phyloP scores from a whole-genome alignment of 139 green algal genomes.

The Tetradesmus obliquus region DNA sequence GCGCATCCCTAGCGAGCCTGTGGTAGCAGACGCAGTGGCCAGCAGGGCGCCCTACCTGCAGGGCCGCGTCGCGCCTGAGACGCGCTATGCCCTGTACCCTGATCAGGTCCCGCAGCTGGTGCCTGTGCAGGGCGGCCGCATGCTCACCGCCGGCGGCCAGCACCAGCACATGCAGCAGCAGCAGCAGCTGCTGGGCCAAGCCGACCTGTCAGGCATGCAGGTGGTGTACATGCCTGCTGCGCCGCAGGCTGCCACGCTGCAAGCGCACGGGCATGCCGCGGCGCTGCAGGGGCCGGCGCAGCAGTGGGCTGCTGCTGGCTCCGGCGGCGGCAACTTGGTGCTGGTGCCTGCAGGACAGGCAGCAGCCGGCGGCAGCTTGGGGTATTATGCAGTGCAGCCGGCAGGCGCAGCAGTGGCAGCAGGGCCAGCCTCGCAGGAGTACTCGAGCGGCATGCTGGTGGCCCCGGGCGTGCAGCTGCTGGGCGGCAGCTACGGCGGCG shows the following conservation, averaged over 20 bases:
- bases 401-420: background rate
- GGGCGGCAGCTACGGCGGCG: background rate
- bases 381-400: background rate
- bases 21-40: constrained; percentile 23
- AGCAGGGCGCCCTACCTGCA: constrained; percentile 32
- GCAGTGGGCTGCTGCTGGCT: constrained; percentile 22
- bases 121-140: background rate
- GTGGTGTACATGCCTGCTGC: constrained; percentile 30
- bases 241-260: constrained; percentile 2
- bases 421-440: background rate
- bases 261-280: background rate
- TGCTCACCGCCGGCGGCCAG: background rate
- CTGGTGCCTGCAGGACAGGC: constrained; percentile 9
- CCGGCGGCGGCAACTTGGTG: constrained; percentile 16
- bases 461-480: constrained; percentile 6
- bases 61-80: constrained; percentile 13
- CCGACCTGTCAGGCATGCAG: constrained; percentile 16
- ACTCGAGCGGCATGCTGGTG: background rate
- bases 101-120: constrained; percentile 22
- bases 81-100: constrained; percentile 29
- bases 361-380: background rate
- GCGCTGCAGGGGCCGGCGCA: background rate
- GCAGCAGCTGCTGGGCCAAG: background rate
- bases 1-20: constrained; percentile 50
- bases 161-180: constrained; percentile 10